These are phyloP conservation scores for Polyplosphaeria fusca DNA, from an alignment of 495 filamentous ascomycete genomes.

Conservation along the genomic window DNA sequence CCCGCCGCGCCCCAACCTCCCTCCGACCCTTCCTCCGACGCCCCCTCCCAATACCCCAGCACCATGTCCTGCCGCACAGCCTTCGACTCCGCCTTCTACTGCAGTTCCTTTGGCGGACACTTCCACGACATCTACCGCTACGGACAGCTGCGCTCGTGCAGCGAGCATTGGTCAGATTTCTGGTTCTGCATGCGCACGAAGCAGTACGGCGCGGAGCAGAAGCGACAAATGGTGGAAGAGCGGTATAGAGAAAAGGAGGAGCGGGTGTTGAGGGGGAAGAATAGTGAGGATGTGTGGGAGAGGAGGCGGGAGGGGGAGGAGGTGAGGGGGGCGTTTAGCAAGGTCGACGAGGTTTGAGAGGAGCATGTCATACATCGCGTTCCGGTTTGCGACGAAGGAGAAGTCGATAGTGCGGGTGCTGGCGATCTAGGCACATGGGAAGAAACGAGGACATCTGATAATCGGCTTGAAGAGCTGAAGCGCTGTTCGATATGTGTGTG, in stretches of 20 bases:
- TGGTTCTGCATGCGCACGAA: slow-evolving; percentile 94
- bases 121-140: slow-evolving; percentile 84
- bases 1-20: slow-evolving; percentile 17
- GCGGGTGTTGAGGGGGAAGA: slow-evolving; percentile 68
- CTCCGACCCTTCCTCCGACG: slow-evolving; percentile 5
- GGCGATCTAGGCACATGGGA: too few relatives aligned
- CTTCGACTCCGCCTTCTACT: slow-evolving; percentile 95
- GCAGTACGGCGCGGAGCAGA: slow-evolving; percentile 43
- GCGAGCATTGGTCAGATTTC: slow-evolving; percentile 81
- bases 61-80: slow-evolving; percentile 83
- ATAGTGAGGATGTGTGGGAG: slow-evolving; percentile 92
- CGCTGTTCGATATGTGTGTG: too few relatives aligned
- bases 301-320: slow-evolving; percentile 49
- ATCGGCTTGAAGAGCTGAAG: too few relatives aligned
- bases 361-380: too few relatives aligned
- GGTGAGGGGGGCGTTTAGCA: slow-evolving; percentile 51
- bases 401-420: too few relatives aligned
- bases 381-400: too few relatives aligned
- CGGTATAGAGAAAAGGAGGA: slow-evolving; percentile 70
- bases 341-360: slow-evolving; percentile 64
- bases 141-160: slow-evolving; percentile 68
- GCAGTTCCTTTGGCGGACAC: slow-evolving; percentile 86
- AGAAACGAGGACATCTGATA: too few relatives aligned
- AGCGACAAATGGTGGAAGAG: slow-evolving; percentile 59
- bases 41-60: slow-evolving; percentile 53